These are phyloP conservation scores for Thoreauomyces humboldtii DNA, from an alignment of 192 early-diverging fungal species.

Conservation along the genomic window DNA sequence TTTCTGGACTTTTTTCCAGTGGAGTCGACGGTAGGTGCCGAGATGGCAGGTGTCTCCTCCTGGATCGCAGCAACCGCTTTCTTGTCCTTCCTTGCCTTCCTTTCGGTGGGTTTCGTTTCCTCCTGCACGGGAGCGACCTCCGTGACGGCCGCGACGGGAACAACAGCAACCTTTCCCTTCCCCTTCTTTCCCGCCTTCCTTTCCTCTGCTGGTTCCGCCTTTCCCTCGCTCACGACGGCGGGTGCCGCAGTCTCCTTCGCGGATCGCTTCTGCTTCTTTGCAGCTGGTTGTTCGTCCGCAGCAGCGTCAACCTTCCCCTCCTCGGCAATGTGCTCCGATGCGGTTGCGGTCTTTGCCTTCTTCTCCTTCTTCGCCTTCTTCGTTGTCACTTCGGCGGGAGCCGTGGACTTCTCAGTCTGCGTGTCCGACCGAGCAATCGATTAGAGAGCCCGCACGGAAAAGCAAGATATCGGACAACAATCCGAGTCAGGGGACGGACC, in stretches of 20 bases:
- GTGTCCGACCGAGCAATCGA: not conserved
- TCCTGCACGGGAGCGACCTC: not conserved
- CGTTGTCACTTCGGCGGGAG: not conserved
- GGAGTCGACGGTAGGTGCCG: not conserved
- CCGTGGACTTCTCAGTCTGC: not conserved
- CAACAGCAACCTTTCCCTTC: not conserved
- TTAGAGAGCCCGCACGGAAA: not conserved
- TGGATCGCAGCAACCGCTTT: not conserved
- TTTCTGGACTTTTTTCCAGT: constrained; percentile 7
- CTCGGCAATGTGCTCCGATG: not conserved
- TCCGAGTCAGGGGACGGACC: too few relatives aligned
- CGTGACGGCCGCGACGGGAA: too few relatives aligned
- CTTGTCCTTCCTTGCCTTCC: not conserved
- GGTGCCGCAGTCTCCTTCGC: not conserved
- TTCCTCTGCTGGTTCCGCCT: not conserved
- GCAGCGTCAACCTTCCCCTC: not conserved
- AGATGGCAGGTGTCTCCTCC: not conserved
- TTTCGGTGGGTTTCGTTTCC: not conserved
- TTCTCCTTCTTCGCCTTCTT: constrained; percentile 2
- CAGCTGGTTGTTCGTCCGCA: not conserved
- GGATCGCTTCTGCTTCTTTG: not conserved
- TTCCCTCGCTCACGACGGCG: not conserved
- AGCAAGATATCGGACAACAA: too few relatives aligned
- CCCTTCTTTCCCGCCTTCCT: not conserved
- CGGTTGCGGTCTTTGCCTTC: not conserved